Base-by-base conservation (phyloP, 805 yeast species). In the Metschnikowia santaceciliae region DNA sequence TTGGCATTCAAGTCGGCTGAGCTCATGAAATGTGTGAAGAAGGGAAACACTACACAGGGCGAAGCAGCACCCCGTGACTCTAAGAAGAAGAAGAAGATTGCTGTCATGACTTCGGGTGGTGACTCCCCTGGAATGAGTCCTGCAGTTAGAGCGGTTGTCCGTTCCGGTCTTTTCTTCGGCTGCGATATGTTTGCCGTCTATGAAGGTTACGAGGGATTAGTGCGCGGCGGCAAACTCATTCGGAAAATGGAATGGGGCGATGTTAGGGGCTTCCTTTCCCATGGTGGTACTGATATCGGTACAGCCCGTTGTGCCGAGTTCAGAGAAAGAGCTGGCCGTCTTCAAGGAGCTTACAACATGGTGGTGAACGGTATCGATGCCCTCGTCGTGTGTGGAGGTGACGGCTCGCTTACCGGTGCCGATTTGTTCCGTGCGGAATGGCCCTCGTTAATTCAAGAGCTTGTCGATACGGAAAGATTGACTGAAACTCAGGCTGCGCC, bases 51-150 rank as follows among this genome's bases (percentile, higher is more conserved):
- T 14, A 30, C 7, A 10, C 17, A 23, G 34, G 26, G 13, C 2
- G 40, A 32, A 15, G 32, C 22, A 42, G 39, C 38, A 11, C 26
- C 40, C 13, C 7, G 44, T 33, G 30, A 17, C 26, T 36, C 45
- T 33, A 42, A 10, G 26, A 48, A 39, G 49, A 54, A 43, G 47
- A 55, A 51, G 50, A 56, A 83, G 59, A 88, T 94, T 56, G 99
- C 96, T 4, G 94, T 94, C 46, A 90, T 94, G 92, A 94, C 98
- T 5, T 89, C 96, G 1, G 99, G 99, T 61, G 99, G 99, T 70
- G 99, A 94, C 67, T 88, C 98, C 48, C 99, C 95, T 32, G 99
- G 99, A 62, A 94, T 94, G 99, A 90, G 90, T 70, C 92, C 97
- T 4, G 88, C 85, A 26, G 99, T 94, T 6, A 79, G 99, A 56